Base-by-base conservation (phyloP, 495 filamentous ascomycete genomes). In the Darksidea phi region DNA sequence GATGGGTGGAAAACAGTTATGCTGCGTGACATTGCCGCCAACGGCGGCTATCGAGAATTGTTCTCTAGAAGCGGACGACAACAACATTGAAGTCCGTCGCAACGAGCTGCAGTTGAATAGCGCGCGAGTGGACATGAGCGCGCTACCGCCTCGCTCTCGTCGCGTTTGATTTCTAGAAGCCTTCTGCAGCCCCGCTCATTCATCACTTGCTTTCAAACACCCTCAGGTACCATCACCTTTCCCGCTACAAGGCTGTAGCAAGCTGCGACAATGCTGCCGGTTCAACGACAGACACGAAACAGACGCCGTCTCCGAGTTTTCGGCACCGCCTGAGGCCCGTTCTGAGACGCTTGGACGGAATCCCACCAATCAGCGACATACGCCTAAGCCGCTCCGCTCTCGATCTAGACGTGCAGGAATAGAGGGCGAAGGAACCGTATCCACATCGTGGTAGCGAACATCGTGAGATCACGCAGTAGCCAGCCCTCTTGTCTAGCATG, bases 281-380 rank as follows among this genome's bases (percentile, higher is more conserved):
- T 34, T 28, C 51, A 10, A 45, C 36, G 53, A 43, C 26, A 20
- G 26, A 28, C 25, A 25, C 52, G 61, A 63, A 20, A 47, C 61
- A 63, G 61, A 41, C 20, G 41, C n/a, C 49, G 61, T 64, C 54
- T 64, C 61, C 43, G 38, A 53, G 26, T 25, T 21, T 64, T 64
- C 61, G 61, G 55, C 41, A 53, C n/a, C 13, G 61, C 59, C 48
- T 59, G 53, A 64, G 41, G 12, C 4, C 32, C 23, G 36, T 11
- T 34, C 15, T 47, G 28, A 43, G 46, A 36, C 13, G 18, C 6
- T 32, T 59, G 17, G 54, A 37, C 55, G 10, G 0, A 1, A 21
- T 34, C 23, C 54, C 25, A 50, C 61, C 61, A 64, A 64, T 64
- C 61, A 59, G 15, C 12, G n/a, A 10, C 28, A 55, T 62, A 28